Base-by-base conservation (phyloP, 1,139 yeast genomes). In the Suhomyces terraborum region DNA sequence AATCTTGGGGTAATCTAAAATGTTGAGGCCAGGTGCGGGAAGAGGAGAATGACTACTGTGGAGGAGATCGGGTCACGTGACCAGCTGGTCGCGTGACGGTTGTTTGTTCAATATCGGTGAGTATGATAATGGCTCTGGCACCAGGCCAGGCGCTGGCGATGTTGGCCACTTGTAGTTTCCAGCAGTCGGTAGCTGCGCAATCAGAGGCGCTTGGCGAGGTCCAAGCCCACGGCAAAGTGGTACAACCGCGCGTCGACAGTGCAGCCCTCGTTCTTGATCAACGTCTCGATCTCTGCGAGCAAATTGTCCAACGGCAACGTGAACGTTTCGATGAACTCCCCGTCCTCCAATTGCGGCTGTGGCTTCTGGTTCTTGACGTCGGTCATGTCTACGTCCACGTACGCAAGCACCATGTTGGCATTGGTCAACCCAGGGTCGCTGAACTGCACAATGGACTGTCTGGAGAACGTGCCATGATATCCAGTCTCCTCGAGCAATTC, bases 341-440 rank as follows among this genome's bases (percentile, higher is more conserved):
- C 84, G 6, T 88, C 96, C 64, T 91, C 97, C 49, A 91, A 71
- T 48, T 86, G 73, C 1, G 94, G 79, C 40, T 67, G 59, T 1
- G 97, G 97, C 48, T 81, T 69, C 45, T 66, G 54, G 61, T 93
- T 93, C 48, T 82, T 77, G 16, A 75, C 75, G 45, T 79, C 80
- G 1, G 66, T 54, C 65, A 87, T 65, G 56, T 93, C 98, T 19
- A 93, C 80, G 42, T 82, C 80, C 10, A 88, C 88, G 28, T 83
- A 82, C 2, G 93, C 95, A 49, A 91, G 66, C 19, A 83, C 82
- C 69, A 88, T 74, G 56, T 86, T 91, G 22, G 98, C 94, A 62
- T 91, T 89, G 51, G 96, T 85, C 57, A 93, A 83, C 0, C 98
- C 96, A 1, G 98, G 98, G 60, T 93, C 98, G 54, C 88, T 86